phyloP scores from a whole-genome alignment of 2,329 filamentous ascomycete species.

The Thermochaetoides dissita region DNA sequence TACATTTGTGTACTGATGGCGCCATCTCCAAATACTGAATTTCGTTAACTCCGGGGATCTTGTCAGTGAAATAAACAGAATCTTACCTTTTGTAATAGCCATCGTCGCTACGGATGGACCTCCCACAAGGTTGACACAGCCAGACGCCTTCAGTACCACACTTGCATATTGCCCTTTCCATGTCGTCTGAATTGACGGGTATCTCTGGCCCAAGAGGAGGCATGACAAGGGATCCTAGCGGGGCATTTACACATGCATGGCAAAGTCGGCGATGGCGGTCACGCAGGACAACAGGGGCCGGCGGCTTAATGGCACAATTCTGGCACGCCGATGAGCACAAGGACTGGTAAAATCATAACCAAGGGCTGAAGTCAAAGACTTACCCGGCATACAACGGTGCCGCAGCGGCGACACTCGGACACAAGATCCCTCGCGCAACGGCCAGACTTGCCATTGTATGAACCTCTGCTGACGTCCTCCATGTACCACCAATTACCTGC shows the following conservation, averaged over 20 bases:
- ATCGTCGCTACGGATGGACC: slow-evolving; percentile 48
- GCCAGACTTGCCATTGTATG: slow-evolving; percentile 53
- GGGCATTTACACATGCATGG: slow-evolving; percentile 56
- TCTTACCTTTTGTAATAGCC: slow-evolving; percentile 42
- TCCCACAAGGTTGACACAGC: slow-evolving; percentile 76
- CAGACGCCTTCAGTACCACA: slow-evolving; percentile 51
- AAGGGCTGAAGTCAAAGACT: slow-evolving; percentile 19
- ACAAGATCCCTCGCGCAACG: slow-evolving; percentile 82
- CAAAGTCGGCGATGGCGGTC: slow-evolving; percentile 74
- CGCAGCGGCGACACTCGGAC: slow-evolving; percentile 64
- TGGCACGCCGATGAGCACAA: slow-evolving; percentile 22
- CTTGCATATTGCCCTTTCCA: slow-evolving; percentile 43
- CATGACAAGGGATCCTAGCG: slow-evolving; percentile 42
- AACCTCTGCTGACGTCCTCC: slow-evolving; percentile 31
- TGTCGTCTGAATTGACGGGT: slow-evolving; percentile 35
- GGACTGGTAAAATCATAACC: background rate
- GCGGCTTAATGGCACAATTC: slow-evolving; percentile 85
- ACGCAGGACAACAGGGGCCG: slow-evolving; percentile 50
- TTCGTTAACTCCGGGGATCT: no score
- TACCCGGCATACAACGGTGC: slow-evolving; percentile 68
- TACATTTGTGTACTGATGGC: slow-evolving; percentile 68
- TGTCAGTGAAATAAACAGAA: no score
- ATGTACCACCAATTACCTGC: slow-evolving; percentile 47
- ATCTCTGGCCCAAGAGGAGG: slow-evolving; percentile 30
- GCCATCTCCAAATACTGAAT: slow-evolving; percentile 73